Conservation (phyloP, 495 filamentous ascomycete genomes). For the Penicillium atrosanguineum region DNA sequence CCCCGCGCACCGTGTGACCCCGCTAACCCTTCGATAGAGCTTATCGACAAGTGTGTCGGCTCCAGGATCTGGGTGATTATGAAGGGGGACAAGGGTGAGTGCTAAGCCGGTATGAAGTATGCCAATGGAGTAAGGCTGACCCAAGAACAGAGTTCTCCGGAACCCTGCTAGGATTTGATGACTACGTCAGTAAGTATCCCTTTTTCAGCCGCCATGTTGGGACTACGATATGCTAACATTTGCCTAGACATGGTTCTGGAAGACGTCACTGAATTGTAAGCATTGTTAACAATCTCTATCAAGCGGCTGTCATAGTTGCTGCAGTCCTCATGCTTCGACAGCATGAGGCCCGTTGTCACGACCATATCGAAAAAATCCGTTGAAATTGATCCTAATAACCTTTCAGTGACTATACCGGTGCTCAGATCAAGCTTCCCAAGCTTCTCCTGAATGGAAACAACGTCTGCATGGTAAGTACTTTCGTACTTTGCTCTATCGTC, state of each 20-base stretch:
- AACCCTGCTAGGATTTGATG: constrained; percentile 91
- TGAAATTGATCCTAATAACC: constrained; percentile 18
- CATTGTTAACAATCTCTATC: not conserved
- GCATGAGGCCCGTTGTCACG: not conserved
- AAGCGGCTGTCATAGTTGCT: not conserved
- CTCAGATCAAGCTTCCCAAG: constrained; percentile 83
- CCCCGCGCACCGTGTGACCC: constrained; percentile 3
- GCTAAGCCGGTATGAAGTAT: not conserved
- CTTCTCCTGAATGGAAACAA: constrained; percentile 98
- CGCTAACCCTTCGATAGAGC: constrained; percentile 56
- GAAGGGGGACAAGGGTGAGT: constrained; percentile 92
- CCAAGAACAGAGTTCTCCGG: constrained; percentile 77
- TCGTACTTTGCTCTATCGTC: not conserved
- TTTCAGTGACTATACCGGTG: constrained; percentile 82
- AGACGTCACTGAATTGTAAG: constrained; percentile 96
- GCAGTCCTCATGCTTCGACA: not conserved
- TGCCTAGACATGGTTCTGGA: constrained; percentile 91
- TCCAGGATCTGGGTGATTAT: constrained; percentile 98
- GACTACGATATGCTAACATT: constrained; percentile 13
- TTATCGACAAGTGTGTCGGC: constrained; percentile 98
- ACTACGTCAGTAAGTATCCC: constrained; percentile 92
- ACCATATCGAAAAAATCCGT: not conserved
- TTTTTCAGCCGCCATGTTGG: not conserved
- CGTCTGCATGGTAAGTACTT: constrained; percentile 84
- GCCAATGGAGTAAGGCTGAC: constrained; percentile 15